phyloP scores from a whole-genome alignment of 305 asterid species.

The Rubia balearica region DNA sequence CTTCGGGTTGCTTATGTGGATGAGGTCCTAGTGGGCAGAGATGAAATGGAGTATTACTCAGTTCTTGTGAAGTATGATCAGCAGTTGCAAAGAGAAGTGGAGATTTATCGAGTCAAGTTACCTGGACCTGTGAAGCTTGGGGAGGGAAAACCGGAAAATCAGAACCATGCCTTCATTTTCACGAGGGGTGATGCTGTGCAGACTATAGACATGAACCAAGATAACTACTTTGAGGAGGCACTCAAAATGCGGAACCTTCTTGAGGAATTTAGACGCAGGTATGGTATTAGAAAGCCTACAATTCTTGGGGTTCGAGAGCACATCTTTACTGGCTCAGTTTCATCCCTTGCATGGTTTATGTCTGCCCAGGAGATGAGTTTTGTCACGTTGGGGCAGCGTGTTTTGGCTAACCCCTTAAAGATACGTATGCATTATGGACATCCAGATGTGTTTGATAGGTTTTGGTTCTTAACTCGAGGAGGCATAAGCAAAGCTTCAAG shows the following conservation, averaged over 20 bases:
- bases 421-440: constrained; percentile 96
- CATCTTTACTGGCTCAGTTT: constrained; percentile 91
- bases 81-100: constrained; percentile 60
- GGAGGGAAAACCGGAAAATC: constrained; percentile 47
- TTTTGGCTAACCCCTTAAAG: constrained; percentile 82
- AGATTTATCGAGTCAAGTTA: constrained; percentile 73
- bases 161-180: constrained; percentile 90
- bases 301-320: constrained; percentile 95
- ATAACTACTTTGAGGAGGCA: constrained; percentile 92
- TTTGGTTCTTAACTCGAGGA: constrained; percentile 94
- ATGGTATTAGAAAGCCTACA: constrained; percentile 84
- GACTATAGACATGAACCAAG: constrained; percentile 97
- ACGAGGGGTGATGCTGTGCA: constrained; percentile 96
- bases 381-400: constrained; percentile 90
- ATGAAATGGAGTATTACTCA: constrained; percentile 73
- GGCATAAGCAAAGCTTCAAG: constrained; percentile 96
- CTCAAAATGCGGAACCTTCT: constrained; percentile 88
- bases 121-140: constrained; percentile 84
- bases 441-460: constrained; percentile 30
- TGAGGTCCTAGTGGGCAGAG: constrained; percentile 67
- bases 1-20: constrained; percentile 93
- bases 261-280: constrained; percentile 68
- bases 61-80: constrained; percentile 92
- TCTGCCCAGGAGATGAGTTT: constrained; percentile 96
- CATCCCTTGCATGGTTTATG: constrained; percentile 96